Conservation (phyloP, 1,139 yeast species). For the Kodamaea plutei region DNA sequence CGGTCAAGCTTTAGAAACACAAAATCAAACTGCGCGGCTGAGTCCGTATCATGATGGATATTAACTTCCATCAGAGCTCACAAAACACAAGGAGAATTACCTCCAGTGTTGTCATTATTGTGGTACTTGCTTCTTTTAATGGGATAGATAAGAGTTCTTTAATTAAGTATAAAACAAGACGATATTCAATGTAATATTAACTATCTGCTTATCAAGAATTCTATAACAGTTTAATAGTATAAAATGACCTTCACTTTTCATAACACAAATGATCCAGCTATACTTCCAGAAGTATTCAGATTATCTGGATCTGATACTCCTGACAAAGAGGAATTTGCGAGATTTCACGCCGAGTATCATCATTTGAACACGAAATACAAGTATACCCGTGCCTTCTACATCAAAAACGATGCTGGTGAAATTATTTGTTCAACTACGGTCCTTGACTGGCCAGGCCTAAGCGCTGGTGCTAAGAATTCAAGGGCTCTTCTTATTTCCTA, state of each 20-base stretch:
- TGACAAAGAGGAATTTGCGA: conserved; percentile 26
- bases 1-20: too few relatives aligned
- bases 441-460: conserved; percentile 10
- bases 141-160: too few relatives aligned
- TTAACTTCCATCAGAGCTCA: too few relatives aligned
- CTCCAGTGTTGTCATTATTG: too few relatives aligned
- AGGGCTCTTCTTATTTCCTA: conserved; percentile 25
- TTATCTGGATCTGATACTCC: conserved; percentile 26
- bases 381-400: conserved; percentile 17
- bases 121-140: too few relatives aligned
- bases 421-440: conserved; percentile 28
- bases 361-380: conserved; percentile 12
- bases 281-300: conserved; percentile 23
- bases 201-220: too few relatives aligned
- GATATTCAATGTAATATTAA: too few relatives aligned
- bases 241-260: conserved; percentile 11
- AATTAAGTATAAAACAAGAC: too few relatives aligned
- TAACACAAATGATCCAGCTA: conserved; percentile 24
- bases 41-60: too few relatives aligned
- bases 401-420: conserved; percentile 1
- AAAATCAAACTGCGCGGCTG: too few relatives aligned
- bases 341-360: conserved; percentile 15
- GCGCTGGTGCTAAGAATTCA: conserved; percentile 8
- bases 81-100: too few relatives aligned
- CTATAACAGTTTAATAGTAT: too few relatives aligned